phyloP scores from a whole-genome alignment of 2,329 filamentous ascomycete genomes.

The Sphaerulina vaccinii region DNA sequence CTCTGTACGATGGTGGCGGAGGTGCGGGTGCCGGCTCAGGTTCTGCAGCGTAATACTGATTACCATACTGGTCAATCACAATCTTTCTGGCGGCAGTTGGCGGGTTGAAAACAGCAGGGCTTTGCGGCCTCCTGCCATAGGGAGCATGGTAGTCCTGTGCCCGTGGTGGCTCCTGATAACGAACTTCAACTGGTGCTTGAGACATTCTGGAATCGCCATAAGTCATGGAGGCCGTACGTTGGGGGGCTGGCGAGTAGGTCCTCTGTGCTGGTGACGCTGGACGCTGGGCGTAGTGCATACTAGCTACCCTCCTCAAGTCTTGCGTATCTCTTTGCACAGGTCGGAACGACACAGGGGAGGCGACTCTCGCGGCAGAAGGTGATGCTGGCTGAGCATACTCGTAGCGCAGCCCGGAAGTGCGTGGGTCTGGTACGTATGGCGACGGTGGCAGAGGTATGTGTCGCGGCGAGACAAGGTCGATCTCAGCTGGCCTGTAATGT shows the following conservation, averaged over 20 bases:
- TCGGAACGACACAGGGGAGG: constrained; percentile 39
- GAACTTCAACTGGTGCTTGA: constrained; percentile 24
- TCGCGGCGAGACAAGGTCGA: constrained; percentile 42
- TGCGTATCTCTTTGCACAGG: constrained; percentile 45
- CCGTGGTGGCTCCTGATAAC: constrained; percentile 38
- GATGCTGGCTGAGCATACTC: constrained; percentile 41
- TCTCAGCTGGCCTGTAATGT: constrained; percentile 38
- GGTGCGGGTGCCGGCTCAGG: constrained; percentile 36
- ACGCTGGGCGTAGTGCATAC: constrained; percentile 48
- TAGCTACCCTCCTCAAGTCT: constrained; percentile 49
- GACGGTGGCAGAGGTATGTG: constrained; percentile 41
- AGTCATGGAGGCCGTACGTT: constrained; percentile 45
- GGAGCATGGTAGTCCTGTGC: constrained; percentile 33
- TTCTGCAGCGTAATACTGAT: constrained; percentile 67
- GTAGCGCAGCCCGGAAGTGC: constrained; percentile 44
- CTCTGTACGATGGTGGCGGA: constrained; percentile 41
- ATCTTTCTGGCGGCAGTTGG: constrained; percentile 56
- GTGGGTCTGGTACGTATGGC: constrained; percentile 44
- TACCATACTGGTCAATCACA: constrained; percentile 78
- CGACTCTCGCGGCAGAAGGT: constrained; percentile 41
- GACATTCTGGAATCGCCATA: constrained; percentile 42
- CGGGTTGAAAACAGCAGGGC: constrained; percentile 46
- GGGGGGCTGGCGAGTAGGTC: constrained; percentile 41
- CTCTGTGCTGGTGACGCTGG: constrained; percentile 45
- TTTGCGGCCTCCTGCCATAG: constrained; percentile 39